Evolutionary conservation across 768 basidiomycete genomes (phyloP), one percentile per base, ranked within the genome.

Genomic region (Sporobolomyces pararoseus): DNA sequence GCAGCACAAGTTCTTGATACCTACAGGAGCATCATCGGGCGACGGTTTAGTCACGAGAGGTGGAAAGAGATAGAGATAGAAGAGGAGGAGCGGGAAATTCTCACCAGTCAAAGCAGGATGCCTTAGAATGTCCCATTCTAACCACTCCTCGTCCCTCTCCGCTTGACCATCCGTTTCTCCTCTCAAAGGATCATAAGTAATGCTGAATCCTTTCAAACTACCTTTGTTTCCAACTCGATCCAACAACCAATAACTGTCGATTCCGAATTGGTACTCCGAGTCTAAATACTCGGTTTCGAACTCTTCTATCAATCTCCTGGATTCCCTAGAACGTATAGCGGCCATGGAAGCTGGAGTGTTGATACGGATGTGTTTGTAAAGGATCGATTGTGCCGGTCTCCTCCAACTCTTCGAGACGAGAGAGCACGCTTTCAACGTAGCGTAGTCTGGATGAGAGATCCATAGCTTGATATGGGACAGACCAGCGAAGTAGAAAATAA

Each of bases 121-220:
- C 35, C 69, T 58, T 34, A 70, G 25, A 4, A 70, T 54, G 14
- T 70, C 69, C 69, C 69, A 70, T 3, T 47, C 51, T 23, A 70
- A 29, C 69, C 69, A 70, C 16, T 70, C 64, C 23, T 65, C 69
- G 53, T 70, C 69, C 29, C 69, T 31, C n/a, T 70, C 59, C 12
- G 51, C 63, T 52, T 70, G 69, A 6, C 69, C 64, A 53, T 65
- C 69, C 17, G 21, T 4, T 0, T 10, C 13, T 10, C 69, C 69
- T 4, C 64, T 53, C 16, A 55, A 10, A 17, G 64, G 64, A n/a
- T 70, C 69, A 31, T 70, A 70, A 9, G 49, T 49, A 35, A 70
- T 47, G 17, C 53, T 29, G 59, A 70, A 63, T 27, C 58, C 59
- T 29, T 31, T 54, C n/a, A 70, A 52, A 5, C 58, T 60, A 4